These are phyloP conservation scores for Trichoderma sp. DNA, from an alignment of 2,329 filamentous ascomycete genomes.

Conservation along the genomic window DNA sequence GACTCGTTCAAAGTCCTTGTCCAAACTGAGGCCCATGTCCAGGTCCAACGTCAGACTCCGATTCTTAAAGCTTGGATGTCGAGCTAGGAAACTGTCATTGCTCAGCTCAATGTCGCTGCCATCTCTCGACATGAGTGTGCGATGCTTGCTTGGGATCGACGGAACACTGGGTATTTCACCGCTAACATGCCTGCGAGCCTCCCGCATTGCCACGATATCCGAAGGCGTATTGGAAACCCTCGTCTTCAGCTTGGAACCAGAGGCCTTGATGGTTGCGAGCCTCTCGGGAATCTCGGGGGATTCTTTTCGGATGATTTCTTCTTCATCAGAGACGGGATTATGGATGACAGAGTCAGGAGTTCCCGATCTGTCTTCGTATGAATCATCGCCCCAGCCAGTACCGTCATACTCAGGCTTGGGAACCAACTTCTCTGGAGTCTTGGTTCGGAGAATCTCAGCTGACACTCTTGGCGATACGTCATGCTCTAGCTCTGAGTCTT, in stretches of 20 bases:
- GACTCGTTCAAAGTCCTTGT: slow-evolving; percentile 89
- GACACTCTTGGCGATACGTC: slow-evolving; percentile 13
- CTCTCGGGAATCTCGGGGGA: slow-evolving; percentile 73
- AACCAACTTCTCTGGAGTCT: slow-evolving; percentile 47
- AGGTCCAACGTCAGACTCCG: slow-evolving; percentile 79
- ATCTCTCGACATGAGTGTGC: slow-evolving; percentile 51
- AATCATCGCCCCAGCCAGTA: slow-evolving; percentile 56
- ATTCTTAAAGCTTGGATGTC: slow-evolving; percentile 73
- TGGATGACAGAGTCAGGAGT: slow-evolving; percentile 91
- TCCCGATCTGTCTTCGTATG: slow-evolving; percentile 58
- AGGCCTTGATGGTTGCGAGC: slow-evolving; percentile 83
- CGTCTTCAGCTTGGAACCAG: slow-evolving; percentile 83
- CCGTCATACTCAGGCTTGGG: slow-evolving; percentile 64
- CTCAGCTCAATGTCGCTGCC: slow-evolving; percentile 37
- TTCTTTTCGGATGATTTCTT: slow-evolving; percentile 42
- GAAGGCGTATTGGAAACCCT: slow-evolving; percentile 83
- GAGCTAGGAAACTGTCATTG: slow-evolving; percentile 49
- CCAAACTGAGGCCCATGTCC: slow-evolving; percentile 80
- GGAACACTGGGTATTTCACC: slow-evolving; percentile 62
- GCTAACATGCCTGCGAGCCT: slow-evolving; percentile 80
- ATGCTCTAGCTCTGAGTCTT: neutral
- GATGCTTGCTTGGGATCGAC: slow-evolving; percentile 59
- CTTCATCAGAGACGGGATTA: slow-evolving; percentile 57
- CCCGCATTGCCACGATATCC: slow-evolving; percentile 80
- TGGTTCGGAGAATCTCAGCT: slow-evolving; percentile 32